A percentile compares a stretch with the other conserved stretches of the same genome.
Evolutionary conservation across 129 eudicot species (phyloP).

Genomic region (sunflower (Helianthus annuus)): DNA sequence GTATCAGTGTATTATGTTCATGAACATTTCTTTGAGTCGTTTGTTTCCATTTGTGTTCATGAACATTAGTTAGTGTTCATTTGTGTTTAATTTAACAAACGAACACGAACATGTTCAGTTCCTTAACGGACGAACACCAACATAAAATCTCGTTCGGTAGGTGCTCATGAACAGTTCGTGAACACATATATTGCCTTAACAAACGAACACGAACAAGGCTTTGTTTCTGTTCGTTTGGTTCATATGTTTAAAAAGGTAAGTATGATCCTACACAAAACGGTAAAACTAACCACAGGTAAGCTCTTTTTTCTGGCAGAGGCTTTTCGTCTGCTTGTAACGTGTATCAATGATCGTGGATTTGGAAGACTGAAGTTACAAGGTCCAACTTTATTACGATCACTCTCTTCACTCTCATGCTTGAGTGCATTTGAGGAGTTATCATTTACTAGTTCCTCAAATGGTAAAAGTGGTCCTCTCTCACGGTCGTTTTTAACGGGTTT

Average conservation of each 20-base stretch:
- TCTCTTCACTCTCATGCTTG: slow-evolving; percentile 30
- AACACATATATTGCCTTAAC: no score
- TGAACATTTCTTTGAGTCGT: no score
- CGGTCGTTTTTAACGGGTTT: slow-evolving; percentile 48
- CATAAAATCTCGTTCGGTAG: no score
- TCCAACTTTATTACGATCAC: slow-evolving; percentile 18
- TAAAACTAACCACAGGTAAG: slow-evolving; percentile 48
- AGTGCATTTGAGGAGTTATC: slow-evolving; percentile 38
- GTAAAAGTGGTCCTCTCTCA: slow-evolving; percentile 62
- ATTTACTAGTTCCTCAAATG: slow-evolving; percentile 77
- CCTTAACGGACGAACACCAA: no score
- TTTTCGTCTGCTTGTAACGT: slow-evolving; percentile 88
- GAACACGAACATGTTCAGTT: no score
- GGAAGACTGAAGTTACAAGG: slow-evolving; percentile 57
- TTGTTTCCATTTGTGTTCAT: no score
- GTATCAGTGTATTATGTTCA: no score
- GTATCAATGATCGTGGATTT: slow-evolving; percentile 59
- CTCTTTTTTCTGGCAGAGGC: slow-evolving; percentile 52
- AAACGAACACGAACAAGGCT: no score
- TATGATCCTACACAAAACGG: slow-evolving; percentile 17
- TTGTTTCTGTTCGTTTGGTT: no score
- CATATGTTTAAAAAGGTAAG: slow-evolving; percentile 1
- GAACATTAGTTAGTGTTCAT: no score
- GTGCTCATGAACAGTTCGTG: no score
- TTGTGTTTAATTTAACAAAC: no score